Conservation (phyloP, 164 flowering plant species). For the Chimonanthus praecox region DNA sequence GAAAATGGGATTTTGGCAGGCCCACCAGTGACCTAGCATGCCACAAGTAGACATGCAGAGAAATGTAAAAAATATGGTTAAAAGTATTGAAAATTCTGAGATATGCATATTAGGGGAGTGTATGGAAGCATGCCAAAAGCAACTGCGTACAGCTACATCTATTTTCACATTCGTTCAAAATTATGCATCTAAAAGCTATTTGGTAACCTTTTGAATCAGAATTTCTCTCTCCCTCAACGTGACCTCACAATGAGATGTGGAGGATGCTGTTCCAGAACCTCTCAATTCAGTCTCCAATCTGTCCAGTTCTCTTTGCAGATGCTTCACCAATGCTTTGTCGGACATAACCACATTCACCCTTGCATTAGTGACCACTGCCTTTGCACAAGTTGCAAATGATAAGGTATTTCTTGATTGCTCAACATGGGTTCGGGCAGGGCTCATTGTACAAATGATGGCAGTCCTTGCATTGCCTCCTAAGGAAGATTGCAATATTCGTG, state of each 20-base stretch:
- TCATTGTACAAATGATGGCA: constrained; percentile 91
- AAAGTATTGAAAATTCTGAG: too few species aligned
- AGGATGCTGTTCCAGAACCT: constrained; percentile 28
- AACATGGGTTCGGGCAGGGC: constrained; percentile 80
- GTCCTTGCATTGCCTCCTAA: constrained; percentile 95
- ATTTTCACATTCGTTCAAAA: not conserved
- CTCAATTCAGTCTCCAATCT: constrained; percentile 65
- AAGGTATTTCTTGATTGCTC: constrained; percentile 97
- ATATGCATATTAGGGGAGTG: not conserved
- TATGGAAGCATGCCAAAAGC: not conserved
- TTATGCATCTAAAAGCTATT: not conserved
- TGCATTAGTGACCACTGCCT: constrained; percentile 77
- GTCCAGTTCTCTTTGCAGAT: constrained; percentile 73
- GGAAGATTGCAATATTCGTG: constrained; percentile 85
- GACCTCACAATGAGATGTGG: constrained; percentile 25
- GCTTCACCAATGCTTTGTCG: constrained; percentile 89
- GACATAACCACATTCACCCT: constrained; percentile 83
- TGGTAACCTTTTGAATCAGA: constrained; percentile 75
- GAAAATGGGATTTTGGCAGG: too few species aligned
- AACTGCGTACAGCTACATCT: not conserved
- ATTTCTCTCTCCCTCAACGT: constrained; percentile 70
- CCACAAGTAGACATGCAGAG: too few species aligned
- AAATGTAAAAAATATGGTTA: too few species aligned
- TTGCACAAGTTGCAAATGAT: constrained; percentile 88
- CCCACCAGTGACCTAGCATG: too few species aligned